Percentiles rank a stretch among this genome's conserved stretches.
Evolutionary conservation across 106 monocot species (phyloP).

Genomic region (Dendrobium nobile): DNA sequence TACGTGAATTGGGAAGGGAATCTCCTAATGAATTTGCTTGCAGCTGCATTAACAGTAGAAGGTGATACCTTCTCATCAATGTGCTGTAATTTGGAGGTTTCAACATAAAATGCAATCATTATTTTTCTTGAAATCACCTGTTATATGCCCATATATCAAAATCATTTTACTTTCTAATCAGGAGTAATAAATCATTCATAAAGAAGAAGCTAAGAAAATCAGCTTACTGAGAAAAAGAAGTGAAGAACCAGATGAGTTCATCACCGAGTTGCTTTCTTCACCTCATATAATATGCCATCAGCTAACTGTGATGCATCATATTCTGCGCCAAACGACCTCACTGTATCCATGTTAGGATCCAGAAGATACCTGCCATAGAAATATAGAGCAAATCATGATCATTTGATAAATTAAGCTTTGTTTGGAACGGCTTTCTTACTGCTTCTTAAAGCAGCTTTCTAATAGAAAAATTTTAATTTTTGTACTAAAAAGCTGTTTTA

Average conservation of each 20-base stretch:
- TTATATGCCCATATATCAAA: background rate
- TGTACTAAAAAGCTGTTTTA: too few species aligned
- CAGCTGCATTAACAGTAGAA: background rate
- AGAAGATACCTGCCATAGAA: conserved; percentile 48
- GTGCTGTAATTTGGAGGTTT: background rate
- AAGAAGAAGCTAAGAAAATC: background rate
- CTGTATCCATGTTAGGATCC: conserved; percentile 68
- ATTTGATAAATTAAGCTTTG: background rate
- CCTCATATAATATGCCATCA: conserved; percentile 47
- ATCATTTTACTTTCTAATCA: background rate
- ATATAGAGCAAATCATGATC: conserved; percentile 1
- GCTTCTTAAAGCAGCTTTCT: too few species aligned
- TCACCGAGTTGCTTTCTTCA: conserved; percentile 53
- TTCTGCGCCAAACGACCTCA: conserved; percentile 62
- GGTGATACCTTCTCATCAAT: background rate
- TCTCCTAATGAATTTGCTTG: background rate
- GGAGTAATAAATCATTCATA: background rate
- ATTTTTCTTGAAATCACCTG: background rate
- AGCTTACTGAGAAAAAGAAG: background rate
- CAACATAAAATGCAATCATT: background rate
- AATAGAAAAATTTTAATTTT: too few species aligned
- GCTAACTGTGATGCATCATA: conserved; percentile 55
- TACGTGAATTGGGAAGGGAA: background rate
- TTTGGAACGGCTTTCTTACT: too few species aligned
- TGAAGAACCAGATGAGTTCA: background rate